Evolutionary conservation across 352 stramenopile genomes (phyloP).

Genomic region (Phytophthora quininea): DNA sequence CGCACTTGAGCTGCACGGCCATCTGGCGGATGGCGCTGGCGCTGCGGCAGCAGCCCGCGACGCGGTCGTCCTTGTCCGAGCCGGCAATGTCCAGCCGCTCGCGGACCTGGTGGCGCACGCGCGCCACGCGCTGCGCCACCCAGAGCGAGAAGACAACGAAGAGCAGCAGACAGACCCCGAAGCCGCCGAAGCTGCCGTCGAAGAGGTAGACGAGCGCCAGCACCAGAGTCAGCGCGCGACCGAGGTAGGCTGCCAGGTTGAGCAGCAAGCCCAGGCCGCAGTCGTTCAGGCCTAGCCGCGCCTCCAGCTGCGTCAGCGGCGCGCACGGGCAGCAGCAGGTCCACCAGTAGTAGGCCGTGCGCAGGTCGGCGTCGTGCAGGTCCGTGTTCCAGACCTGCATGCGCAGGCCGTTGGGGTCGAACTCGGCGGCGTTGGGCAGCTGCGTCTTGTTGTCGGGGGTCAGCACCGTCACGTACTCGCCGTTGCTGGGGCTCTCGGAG

Average conservation of each 20-base stretch:
- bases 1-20: slow-evolving; percentile 46
- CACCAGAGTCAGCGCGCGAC: slow-evolving; percentile 30
- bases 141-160: slow-evolving; percentile 22
- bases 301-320: slow-evolving; percentile 40
- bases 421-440: slow-evolving; percentile 19
- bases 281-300: slow-evolving; percentile 36
- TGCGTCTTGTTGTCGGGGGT: slow-evolving; percentile 39
- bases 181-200: slow-evolving; percentile 15
- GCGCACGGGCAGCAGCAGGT: slow-evolving; percentile 43
- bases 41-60: slow-evolving; percentile 24
- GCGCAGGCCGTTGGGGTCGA: slow-evolving; percentile 40
- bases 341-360: slow-evolving; percentile 42
- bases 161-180: slow-evolving; percentile 24
- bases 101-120: slow-evolving; percentile 33
- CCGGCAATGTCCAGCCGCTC: slow-evolving; percentile 44
- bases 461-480: slow-evolving; percentile 45
- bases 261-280: slow-evolving; percentile 21
- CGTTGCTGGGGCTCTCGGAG: slow-evolving; percentile 27
- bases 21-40: slow-evolving; percentile 46
- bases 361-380: slow-evolving; percentile 31
- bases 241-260: slow-evolving; percentile 24
- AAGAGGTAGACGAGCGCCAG: slow-evolving; percentile 26
- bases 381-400: slow-evolving; percentile 41
- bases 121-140: slow-evolving; percentile 32
- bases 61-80: slow-evolving; percentile 35